Conservation (phyloP, 495 filamentous ascomycete species). For the Podospora pseudopauciseta region DNA sequence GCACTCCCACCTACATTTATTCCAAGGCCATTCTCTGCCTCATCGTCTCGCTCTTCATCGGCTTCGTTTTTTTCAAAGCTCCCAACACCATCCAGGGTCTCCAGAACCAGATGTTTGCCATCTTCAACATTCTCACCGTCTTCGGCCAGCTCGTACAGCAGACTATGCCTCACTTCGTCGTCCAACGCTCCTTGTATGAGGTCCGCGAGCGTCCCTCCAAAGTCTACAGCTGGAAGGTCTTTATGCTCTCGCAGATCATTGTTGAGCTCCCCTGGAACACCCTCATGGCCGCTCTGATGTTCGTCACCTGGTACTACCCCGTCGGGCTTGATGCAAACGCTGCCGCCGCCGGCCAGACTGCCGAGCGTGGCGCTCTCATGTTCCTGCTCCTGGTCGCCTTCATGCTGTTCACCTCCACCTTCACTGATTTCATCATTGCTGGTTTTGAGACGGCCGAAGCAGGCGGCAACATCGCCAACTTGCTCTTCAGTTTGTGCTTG, state of each 20-base stretch:
- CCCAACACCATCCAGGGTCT: constrained; percentile 69
- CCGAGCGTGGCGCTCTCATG: constrained; percentile 62
- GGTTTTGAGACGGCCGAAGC: constrained; percentile 64
- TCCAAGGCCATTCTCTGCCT: constrained; percentile 60
- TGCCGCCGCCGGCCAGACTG: constrained; percentile 49
- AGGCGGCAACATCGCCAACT: constrained; percentile 60
- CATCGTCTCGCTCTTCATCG: constrained; percentile 70
- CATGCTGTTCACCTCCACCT: constrained; percentile 67
- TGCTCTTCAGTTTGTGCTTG: constrained; percentile 63
- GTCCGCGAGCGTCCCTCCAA: constrained; percentile 81
- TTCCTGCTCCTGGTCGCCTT: constrained; percentile 63
- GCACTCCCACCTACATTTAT: constrained; percentile 81
- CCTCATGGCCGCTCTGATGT: constrained; percentile 65
- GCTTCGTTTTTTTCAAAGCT: constrained; percentile 80
- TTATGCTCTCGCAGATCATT: constrained; percentile 74
- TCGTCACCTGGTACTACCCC: constrained; percentile 77
- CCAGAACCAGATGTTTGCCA: constrained; percentile 82
- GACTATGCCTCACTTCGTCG: constrained; percentile 80
- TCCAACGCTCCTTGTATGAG: constrained; percentile 77
- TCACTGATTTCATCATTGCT: constrained; percentile 65
- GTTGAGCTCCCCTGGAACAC: constrained; percentile 75
- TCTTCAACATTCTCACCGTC: constrained; percentile 79
- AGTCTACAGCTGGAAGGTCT: constrained; percentile 77
- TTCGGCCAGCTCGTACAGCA: constrained; percentile 75
- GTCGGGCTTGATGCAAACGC: constrained; percentile 73